Conservation (phyloP, 768 basidiomycete species). For the Leccinum sublutescens region DNA sequence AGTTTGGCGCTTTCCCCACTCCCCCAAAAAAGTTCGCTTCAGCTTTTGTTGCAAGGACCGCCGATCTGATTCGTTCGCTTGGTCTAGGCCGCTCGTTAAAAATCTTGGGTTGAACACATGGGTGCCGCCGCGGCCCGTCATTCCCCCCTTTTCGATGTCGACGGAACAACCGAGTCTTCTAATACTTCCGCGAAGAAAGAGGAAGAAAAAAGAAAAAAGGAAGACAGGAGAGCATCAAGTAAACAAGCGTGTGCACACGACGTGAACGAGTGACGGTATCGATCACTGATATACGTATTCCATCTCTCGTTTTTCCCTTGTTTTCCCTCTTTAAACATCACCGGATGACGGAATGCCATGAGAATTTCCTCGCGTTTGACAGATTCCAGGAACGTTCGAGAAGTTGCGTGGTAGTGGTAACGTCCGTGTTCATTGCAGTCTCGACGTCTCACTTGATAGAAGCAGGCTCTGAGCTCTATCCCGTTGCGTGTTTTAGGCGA, state of each 20-base stretch:
- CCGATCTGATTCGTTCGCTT: not conserved
- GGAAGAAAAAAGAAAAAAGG: not conserved
- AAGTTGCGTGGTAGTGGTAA: not conserved
- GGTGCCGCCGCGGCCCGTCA: not conserved
- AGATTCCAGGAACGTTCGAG: constrained; percentile 13
- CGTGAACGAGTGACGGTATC: constrained; percentile 1
- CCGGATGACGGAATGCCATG: constrained; percentile 21
- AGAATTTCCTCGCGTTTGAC: not conserved
- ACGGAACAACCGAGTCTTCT: not conserved
- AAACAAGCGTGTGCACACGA: not conserved
- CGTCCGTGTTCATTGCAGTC: constrained; percentile 1
- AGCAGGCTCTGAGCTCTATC: not conserved
- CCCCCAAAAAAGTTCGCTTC: not conserved
- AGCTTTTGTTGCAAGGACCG: not conserved
- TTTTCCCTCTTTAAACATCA: not conserved
- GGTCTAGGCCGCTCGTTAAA: not conserved
- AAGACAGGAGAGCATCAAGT: not conserved
- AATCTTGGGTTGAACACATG: not conserved
- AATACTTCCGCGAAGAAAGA: constrained; percentile 11
- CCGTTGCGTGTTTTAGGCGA: not conserved
- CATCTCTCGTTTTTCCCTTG: constrained; percentile 1
- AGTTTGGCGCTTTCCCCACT: not conserved
- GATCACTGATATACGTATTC: constrained; percentile 11
- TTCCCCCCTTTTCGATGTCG: not conserved
- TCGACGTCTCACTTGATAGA: not conserved